Base-by-base conservation (phyloP, 441 rosid genomes). In the Mallotus japonicus region DNA sequence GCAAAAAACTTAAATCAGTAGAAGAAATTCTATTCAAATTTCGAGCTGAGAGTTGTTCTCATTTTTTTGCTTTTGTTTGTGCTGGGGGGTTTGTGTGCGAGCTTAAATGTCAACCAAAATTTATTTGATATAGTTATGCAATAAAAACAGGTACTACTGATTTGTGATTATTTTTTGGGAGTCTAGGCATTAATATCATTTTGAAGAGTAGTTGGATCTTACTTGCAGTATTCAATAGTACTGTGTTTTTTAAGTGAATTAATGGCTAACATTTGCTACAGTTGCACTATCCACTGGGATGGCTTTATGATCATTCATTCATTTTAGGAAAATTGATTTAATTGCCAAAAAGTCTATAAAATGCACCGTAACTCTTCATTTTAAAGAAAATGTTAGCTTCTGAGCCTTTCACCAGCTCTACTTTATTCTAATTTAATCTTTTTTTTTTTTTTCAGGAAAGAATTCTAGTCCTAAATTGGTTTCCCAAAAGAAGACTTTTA, bases 391-490 rank as follows among this genome's bases (percentile, higher is more conserved):
- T 28, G 17, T 54, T 44, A 7, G 11, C 12, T 46, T 16, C 47
- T 10, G 14, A 17, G 13, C 74, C 76, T 73, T 28, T 55, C 17
- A 56, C 22, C 19, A 15, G 54, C 15, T 66, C 37, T 72, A 7
- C 51, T 24, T 55, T 44, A 28, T 11, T 51, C 14, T 57, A n/a
- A 55, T 53, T 67, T 74, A 51, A 20, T 69, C 14, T 42, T 51
- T 10, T 51, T 15, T 73, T 65, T 24, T 28, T n/a, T 72, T 77
- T 68, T 51, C 85, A 79, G 90, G 85, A 70, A 78, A 53, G 60
- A 60, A 59, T 55, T 76, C 71, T 8, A 62, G 68, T 71, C 71
- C 77, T 67, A 76, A 75, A 62, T 71, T 56, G 44, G 57, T 49
- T 69, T 66, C 79, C 68, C 80, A 7, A 57, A 51, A 40, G 76